phyloP scores from a whole-genome alignment of 1,284 basidiomycete genomes.

The Sporisorium scitamineum region DNA sequence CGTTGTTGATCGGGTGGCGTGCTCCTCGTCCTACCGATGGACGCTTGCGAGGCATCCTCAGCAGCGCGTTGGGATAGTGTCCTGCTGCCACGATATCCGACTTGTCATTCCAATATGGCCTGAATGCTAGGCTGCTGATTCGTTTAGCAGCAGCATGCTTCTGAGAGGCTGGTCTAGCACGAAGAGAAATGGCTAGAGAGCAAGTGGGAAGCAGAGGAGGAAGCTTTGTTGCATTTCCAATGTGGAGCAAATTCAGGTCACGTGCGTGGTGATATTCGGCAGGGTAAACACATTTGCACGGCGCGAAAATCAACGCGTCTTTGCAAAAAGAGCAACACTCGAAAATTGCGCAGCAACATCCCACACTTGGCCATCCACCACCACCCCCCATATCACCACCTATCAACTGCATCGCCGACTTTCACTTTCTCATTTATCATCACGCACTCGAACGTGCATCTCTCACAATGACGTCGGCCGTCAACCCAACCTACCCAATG shows the following conservation, averaged over 20 bases:
- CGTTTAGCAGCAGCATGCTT: background rate
- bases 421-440: background rate
- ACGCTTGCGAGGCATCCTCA: slow-evolving; percentile 9
- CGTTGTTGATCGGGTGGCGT: background rate
- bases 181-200: background rate
- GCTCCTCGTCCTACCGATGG: background rate
- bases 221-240: background rate
- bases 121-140: background rate
- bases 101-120: background rate
- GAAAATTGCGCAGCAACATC: background rate
- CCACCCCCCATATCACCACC: slow-evolving; percentile 8
- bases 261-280: slow-evolving; percentile 22
- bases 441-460: slow-evolving; percentile 1
- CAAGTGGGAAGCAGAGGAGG: background rate
- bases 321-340: slow-evolving; percentile 44
- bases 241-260: slow-evolving; percentile 36
- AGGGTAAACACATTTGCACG: slow-evolving; percentile 1
- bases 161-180: background rate
- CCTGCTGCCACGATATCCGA: background rate
- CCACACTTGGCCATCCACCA: background rate
- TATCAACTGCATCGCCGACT: background rate
- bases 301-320: slow-evolving; percentile 29
- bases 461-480: slow-evolving; percentile 34
- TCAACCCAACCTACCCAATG: slow-evolving; percentile 38
- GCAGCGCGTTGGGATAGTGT: background rate